Conservation (phyloP, 108 stramenopile genomes). For the Asterionellopsis glacialis region DNA sequence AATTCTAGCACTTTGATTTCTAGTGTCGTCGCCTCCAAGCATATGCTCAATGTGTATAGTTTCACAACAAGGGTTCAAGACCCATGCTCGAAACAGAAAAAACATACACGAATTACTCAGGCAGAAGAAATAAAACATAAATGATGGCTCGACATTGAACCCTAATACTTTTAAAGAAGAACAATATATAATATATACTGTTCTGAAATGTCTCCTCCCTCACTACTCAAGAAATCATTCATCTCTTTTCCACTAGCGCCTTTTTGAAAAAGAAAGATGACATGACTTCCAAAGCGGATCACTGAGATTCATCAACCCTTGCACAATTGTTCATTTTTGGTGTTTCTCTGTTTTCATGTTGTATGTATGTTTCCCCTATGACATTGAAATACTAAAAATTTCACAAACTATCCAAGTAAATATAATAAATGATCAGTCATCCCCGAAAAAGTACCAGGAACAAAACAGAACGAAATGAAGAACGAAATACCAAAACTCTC, state of each 20-base stretch:
- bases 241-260: neutral
- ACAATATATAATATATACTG: neutral
- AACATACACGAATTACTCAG: neutral
- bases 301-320: conserved; percentile 79
- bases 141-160: neutral
- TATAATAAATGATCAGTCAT: conserved; percentile 34
- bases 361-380: neutral
- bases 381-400: too few species aligned
- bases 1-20: too few species aligned
- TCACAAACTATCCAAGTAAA: conserved; percentile 19
- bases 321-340: neutral
- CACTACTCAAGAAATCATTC: conserved; percentile 29
- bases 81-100: too few species aligned
- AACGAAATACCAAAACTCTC: neutral
- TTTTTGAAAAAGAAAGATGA: neutral
- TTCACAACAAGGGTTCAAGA: too few species aligned
- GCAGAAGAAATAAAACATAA: neutral
- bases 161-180: neutral
- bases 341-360: neutral
- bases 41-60: too few species aligned
- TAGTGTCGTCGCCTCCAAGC: too few species aligned
- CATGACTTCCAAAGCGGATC: conserved; percentile 29
- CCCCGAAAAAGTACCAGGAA: conserved; percentile 52
- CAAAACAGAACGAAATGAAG: too few species aligned
- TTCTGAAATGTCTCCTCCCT: conserved; percentile 59